Conservation (phyloP, 805 yeast genomes). For the Cyberlindnera mrakii region DNA sequence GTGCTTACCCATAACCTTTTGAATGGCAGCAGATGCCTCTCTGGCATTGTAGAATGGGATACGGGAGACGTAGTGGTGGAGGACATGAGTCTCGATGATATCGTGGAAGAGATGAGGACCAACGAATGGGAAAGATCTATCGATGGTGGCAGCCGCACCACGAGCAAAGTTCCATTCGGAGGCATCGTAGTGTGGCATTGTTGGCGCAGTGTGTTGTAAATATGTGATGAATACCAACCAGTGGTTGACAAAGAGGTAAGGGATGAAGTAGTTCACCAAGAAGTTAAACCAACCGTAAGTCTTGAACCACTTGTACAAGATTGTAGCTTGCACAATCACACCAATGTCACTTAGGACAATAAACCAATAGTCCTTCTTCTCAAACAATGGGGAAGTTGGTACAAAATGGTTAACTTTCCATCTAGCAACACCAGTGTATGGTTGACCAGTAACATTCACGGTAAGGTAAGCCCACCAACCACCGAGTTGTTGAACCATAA, state of each 20-base stretch:
- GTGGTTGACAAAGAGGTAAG: slow-evolving; percentile 78
- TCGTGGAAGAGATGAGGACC: slow-evolving; percentile 81
- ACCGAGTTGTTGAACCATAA: slow-evolving; percentile 65
- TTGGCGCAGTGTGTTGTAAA: slow-evolving; percentile 76
- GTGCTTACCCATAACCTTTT: slow-evolving; percentile 80
- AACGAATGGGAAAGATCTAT: slow-evolving; percentile 74
- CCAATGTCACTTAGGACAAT: slow-evolving; percentile 73
- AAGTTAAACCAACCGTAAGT: slow-evolving; percentile 58
- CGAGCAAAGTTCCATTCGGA: slow-evolving; percentile 78
- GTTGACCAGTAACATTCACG: slow-evolving; percentile 74
- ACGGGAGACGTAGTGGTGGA: slow-evolving; percentile 78
- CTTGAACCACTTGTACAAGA: slow-evolving; percentile 55
- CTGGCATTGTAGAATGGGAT: slow-evolving; percentile 88
- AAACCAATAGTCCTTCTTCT: slow-evolving; percentile 64
- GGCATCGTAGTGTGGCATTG: slow-evolving; percentile 74
- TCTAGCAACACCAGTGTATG: slow-evolving; percentile 40
- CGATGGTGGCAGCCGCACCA: slow-evolving; percentile 88
- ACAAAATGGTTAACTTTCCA: slow-evolving; percentile 60
- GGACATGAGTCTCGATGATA: slow-evolving; percentile 85
- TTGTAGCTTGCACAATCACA: slow-evolving; percentile 43
- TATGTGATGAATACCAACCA: slow-evolving; percentile 86
- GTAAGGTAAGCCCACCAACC: slow-evolving; percentile 70
- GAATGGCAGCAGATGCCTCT: slow-evolving; percentile 70
- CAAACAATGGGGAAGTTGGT: slow-evolving; percentile 72
- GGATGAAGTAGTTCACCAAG: slow-evolving; percentile 65